Base-by-base conservation (phyloP, 306 rosid genomes). In the Pterocarpus macrocarpus region DNA sequence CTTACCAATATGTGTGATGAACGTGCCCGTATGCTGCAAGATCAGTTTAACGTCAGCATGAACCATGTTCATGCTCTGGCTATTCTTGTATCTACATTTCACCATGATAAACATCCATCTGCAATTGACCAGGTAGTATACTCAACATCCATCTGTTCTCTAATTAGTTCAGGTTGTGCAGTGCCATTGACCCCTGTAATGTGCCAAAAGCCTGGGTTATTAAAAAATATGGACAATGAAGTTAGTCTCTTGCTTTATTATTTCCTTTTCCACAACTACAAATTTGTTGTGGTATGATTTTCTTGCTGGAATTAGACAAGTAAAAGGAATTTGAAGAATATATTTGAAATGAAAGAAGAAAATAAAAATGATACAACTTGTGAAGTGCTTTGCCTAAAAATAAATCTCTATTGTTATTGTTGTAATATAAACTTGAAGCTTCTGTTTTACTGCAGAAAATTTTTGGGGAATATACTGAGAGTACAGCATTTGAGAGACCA, bases 31-130 rank as follows among this genome's bases (percentile, higher is more conserved):
- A 93, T 95, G 99, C 83, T 95, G 85, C 98, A 95, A 83, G 99
- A 95, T 82, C 99, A 95, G 75, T 95, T 95, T 77, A 95, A 95
- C 22, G 97, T 95, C 79, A 95, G 99, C 90, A 75, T 90, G 92
- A 95, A 93, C 75, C 99, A 95, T 80, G 99, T 93, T 80, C 98
- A 95, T 44, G 97, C 99, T 65, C 78, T 95, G 65, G 99, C 99
- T 77, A 83, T 91, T 84, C 99, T 95, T 13, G 97, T 95, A 14
- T 95, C 99, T 70, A 95, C 97, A 30, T 95, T 95, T 82, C 98
- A 95, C 90, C 99, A 95, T 34, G 88, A 88, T 63, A 95, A 95
- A 82, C 75, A 89, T 74, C 98, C 99, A 75, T 90, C 99, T 70
- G 92, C 98, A 49, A 90, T 95, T 44, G 93, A 95, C 86, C 99